phyloP scores from a whole-genome alignment of 768 basidiomycete species.

The Tremella fuciformis region DNA sequence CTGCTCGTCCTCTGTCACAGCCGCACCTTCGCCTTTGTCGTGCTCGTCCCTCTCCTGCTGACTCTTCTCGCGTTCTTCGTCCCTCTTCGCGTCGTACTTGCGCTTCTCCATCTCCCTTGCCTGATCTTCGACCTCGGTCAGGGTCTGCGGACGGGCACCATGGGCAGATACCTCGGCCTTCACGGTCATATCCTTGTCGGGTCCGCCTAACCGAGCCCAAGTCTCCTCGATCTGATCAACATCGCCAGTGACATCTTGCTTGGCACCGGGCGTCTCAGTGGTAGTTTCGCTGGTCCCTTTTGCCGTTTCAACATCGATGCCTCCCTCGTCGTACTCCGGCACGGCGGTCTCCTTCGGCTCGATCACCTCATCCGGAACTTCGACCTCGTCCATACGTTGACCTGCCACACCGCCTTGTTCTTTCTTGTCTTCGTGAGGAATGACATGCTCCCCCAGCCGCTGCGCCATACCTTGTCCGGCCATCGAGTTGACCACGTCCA shows the following conservation, averaged over 20 bases:
- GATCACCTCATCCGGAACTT: slow-evolving; percentile 23
- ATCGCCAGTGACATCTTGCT: no score
- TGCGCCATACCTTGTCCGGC: slow-evolving; percentile 8
- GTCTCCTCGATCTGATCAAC: no score
- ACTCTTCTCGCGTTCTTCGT: slow-evolving; percentile 1
- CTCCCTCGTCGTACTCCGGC: slow-evolving; percentile 7
- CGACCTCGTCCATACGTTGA: slow-evolving; percentile 22
- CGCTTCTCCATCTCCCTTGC: slow-evolving; percentile 56
- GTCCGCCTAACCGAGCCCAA: no score
- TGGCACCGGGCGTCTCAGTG: background rate
- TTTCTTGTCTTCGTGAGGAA: slow-evolving; percentile 19
- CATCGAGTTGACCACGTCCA: no score
- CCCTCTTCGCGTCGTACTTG: background rate
- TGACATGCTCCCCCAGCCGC: slow-evolving; percentile 23
- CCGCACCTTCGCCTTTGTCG: background rate
- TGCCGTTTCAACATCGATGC: background rate
- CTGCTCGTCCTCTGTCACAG: background rate
- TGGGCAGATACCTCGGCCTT: no score
- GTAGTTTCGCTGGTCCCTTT: background rate
- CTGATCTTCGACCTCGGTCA: background rate
- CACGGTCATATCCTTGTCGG: no score
- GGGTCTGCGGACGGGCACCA: no score
- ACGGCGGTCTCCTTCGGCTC: slow-evolving; percentile 7
- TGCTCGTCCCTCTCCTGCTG: background rate
- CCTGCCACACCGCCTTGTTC: slow-evolving; percentile 35